These are phyloP conservation scores for Yueomyces sinensis DNA, from an alignment of 805 yeast species.

Conservation along the genomic window DNA sequence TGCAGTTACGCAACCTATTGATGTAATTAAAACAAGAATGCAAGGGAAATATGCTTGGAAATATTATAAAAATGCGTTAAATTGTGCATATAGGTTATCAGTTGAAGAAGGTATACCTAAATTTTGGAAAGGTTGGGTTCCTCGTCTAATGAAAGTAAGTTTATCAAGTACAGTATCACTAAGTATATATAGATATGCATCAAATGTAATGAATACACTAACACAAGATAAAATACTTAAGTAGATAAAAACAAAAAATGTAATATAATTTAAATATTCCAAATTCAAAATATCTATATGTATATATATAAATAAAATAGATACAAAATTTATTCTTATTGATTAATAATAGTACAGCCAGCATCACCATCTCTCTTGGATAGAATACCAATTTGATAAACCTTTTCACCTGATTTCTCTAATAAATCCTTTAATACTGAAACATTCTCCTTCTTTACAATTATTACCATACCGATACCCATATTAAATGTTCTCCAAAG, in stretches of 20 bases:
- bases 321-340: too few species aligned
- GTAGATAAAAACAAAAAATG: too few species aligned
- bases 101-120: conserved; percentile 32
- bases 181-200: conserved; percentile 45
- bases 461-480: conserved; percentile 94
- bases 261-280: too few species aligned
- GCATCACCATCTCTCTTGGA: conserved; percentile 35
- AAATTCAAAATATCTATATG: too few species aligned
- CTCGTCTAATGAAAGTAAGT: conserved; percentile 58
- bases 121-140: conserved; percentile 48
- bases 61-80: conserved; percentile 47
- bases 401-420: conserved; percentile 57
- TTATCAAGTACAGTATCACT: conserved; percentile 60
- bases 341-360: conserved; percentile 59
- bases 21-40: conserved; percentile 75
- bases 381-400: conserved; percentile 54
- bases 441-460: conserved; percentile 61
- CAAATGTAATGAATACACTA: conserved; percentile 21
- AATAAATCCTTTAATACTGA: conserved; percentile 40
- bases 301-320: too few species aligned
- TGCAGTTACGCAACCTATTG: conserved; percentile 75
- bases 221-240: conserved; percentile 8
- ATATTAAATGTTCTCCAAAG: conserved; percentile 83
- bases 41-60: conserved; percentile 59
- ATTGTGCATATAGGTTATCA: conserved; percentile 37